Conservation (phyloP, 352 stramenopile genomes). For the Globisporangium nunn region DNA sequence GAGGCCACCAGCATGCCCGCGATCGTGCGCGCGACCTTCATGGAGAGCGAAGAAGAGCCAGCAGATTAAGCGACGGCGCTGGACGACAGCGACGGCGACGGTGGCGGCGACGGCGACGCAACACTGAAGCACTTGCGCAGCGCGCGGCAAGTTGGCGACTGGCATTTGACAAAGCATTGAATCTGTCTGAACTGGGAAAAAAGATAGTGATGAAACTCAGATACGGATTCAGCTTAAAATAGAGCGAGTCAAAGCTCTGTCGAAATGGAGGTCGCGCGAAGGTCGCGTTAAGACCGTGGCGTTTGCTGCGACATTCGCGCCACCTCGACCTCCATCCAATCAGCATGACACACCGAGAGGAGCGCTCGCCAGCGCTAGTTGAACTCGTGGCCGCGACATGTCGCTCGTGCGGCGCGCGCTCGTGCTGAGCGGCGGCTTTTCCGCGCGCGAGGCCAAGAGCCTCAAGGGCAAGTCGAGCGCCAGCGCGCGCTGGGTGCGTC, state of each 20-base stretch:
- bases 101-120: no score
- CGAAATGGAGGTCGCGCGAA: neutral
- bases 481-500: conserved; percentile 77
- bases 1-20: conserved; percentile 57
- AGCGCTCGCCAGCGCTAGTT: neutral
- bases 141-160: neutral
- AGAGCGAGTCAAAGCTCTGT: neutral
- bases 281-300: neutral
- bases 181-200: no score
- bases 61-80: no score
- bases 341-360: neutral
- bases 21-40: conserved; percentile 43
- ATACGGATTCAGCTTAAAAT: no score
- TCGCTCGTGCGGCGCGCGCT: conserved; percentile 13
- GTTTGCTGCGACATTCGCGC: neutral
- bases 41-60: neutral
- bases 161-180: no score
- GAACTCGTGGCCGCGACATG: conserved; percentile 9
- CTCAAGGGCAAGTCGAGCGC: conserved; percentile 80
- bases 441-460: conserved; percentile 53
- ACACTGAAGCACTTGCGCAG: neutral
- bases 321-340: neutral
- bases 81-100: no score
- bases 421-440: neutral
- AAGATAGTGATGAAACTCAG: no score